Evolutionary conservation across 177 flowering plant genomes (phyloP), one percentile per base, ranked within the genome.

Genomic region (Vitis hybrid): DNA sequence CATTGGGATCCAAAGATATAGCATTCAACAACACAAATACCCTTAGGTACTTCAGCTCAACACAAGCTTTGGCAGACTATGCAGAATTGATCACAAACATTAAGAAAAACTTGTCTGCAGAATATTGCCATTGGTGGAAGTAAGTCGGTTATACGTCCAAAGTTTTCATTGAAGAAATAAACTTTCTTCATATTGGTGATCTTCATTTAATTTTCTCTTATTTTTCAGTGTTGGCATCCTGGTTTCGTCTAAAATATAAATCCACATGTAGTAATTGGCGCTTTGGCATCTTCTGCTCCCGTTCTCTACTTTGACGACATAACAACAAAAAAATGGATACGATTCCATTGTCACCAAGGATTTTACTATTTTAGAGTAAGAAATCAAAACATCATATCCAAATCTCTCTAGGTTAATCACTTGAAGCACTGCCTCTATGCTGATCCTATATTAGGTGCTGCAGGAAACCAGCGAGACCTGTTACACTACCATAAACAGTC

Each of bases 221-320:
- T 56, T 28, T 50, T 28, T 1, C 73, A 84, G 87, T 78, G 85
- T 77, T 82, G 31, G 85, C 85, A 8, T 58, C 85, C n/a, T 87
- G 90, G 90, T 83, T 84, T 54, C 66, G 88, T 17, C 76, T 85
- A 8, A 87, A 87, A 53, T 85, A 87, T 65, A 53, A 83, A 87
- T 65, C 88, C 90, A 2, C 91, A 84, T 62, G 57, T 86, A 20
- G 85, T 82, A 1, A 49, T 81, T 13, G 91, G 89, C 13, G 89
- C 91, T 47, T 28, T 85, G 22, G 91, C 89, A 4, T 81, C 91
- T n/a, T 87, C 91, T 6, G 91, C 91, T 31, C 88, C 90, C 4
- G 66, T 87, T 47, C 82, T 85, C 24, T 83, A 83, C 66, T 82
- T 87, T 49, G 85, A 86, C 33, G 65, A 84, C 44, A 76, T 88